phyloP scores from a whole-genome alignment of 371 early-diverging fungal genomes.

The Blastocladiella emersonii region DNA sequence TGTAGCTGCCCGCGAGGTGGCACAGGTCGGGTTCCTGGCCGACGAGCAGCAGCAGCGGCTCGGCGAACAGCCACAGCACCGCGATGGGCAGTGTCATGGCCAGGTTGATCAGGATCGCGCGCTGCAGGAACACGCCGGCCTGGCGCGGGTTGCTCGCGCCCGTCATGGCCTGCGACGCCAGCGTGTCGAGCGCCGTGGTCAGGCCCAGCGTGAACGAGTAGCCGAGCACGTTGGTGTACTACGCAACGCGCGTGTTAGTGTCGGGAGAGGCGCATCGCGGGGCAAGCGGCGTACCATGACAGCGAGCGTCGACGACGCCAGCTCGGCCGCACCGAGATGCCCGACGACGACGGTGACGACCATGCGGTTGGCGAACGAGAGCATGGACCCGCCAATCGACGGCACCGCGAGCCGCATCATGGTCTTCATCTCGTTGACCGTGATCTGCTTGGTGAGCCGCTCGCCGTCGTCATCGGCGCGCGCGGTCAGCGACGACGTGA shows the following conservation, averaged over 20 bases:
- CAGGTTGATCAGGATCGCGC: slow-evolving; percentile 56
- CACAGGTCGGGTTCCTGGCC: slow-evolving; percentile 43
- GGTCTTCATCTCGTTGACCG: too few species aligned
- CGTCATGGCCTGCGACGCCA: slow-evolving; percentile 76
- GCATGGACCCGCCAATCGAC: not conserved
- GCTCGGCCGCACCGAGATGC: slow-evolving; percentile 44
- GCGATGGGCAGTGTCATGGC: slow-evolving; percentile 53
- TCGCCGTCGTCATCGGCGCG: too few species aligned
- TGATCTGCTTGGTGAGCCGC: too few species aligned
- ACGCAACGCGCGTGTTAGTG: not conserved
- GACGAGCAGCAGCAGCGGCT: slow-evolving; percentile 20
- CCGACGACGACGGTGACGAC: slow-evolving; percentile 10
- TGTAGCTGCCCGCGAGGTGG: slow-evolving; percentile 38
- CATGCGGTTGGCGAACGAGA: not conserved
- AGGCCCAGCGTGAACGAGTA: slow-evolving; percentile 62
- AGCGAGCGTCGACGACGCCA: slow-evolving; percentile 60
- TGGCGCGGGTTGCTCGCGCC: slow-evolving; percentile 49
- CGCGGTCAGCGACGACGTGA: too few species aligned
- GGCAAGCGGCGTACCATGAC: slow-evolving; percentile 32
- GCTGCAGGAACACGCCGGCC: slow-evolving; percentile 67
- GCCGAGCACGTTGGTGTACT: slow-evolving; percentile 64
- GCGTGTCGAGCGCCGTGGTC: slow-evolving; percentile 71
- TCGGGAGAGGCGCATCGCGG: too few species aligned
- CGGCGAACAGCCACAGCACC: slow-evolving; percentile 44
- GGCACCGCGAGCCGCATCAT: not conserved